These are phyloP conservation scores for Corchorus olitorius DNA, from an alignment of 345 rosid genomes.

Conservation along the genomic window DNA sequence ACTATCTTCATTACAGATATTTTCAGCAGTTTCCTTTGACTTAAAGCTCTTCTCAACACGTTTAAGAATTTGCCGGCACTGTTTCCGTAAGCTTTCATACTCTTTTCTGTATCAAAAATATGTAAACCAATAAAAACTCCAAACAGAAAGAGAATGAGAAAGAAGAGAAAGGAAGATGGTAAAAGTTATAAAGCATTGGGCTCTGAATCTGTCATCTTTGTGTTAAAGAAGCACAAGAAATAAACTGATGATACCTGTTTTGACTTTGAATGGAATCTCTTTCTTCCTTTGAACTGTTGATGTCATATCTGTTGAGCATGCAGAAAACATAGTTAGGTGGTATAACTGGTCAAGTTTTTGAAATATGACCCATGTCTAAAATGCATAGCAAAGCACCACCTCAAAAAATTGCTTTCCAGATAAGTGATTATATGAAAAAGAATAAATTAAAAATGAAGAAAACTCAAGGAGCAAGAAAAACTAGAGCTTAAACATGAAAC, in stretches of 20 bases:
- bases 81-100: constrained; percentile 65
- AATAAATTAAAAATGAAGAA: neutral
- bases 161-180: neutral
- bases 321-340: neutral
- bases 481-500: neutral
- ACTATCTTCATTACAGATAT: constrained; percentile 40
- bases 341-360: neutral
- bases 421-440: neutral
- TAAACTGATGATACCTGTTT: constrained; percentile 51
- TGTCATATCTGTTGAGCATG: constrained; percentile 53
- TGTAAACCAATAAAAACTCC: constrained; percentile 17
- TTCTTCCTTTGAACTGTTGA: constrained; percentile 71
- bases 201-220: too few relatives aligned
- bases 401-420: neutral
- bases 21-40: constrained; percentile 43
- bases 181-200: neutral
- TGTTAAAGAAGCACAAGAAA: neutral
- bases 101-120: constrained; percentile 53
- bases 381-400: neutral
- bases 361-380: neutral
- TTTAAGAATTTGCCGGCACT: constrained; percentile 49
- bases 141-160: neutral
- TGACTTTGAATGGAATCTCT: constrained; percentile 49
- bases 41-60: constrained; percentile 40
- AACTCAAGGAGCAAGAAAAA: constrained; percentile 13